A percentile compares a stretch with the other conserved stretches of the same genome.
phyloP scores from a whole-genome alignment of 2,329 filamentous ascomycete species.

The Canariomyces notabilis region DNA sequence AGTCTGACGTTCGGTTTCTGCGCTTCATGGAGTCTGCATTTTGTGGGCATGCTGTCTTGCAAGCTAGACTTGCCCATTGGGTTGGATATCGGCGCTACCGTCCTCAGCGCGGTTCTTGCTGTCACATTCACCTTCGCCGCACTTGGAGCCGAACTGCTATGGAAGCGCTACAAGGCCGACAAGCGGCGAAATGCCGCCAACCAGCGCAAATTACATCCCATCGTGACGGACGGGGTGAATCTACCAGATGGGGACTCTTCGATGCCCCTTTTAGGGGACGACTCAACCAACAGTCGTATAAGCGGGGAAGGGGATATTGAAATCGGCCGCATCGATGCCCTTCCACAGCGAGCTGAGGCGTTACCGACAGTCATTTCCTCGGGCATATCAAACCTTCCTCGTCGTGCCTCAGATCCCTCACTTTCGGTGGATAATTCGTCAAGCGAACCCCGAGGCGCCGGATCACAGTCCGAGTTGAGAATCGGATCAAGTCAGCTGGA shows the following conservation, averaged over 20 bases:
- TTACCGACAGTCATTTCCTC: background rate
- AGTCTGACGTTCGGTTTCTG: slow-evolving; percentile 5
- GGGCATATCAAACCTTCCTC: background rate
- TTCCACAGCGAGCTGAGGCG: background rate
- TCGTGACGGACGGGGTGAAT: background rate
- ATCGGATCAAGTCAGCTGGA: slow-evolving; percentile 5
- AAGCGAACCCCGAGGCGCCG: slow-evolving; percentile 1
- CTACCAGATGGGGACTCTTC: background rate
- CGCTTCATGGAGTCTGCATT: slow-evolving; percentile 6
- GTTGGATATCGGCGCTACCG: slow-evolving; percentile 2
- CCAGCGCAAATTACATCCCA: background rate
- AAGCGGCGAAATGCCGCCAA: background rate
- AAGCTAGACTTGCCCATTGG: slow-evolving; percentile 3
- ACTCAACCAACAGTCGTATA: background rate
- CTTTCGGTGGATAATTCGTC: background rate
- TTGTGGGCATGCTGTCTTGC: slow-evolving; percentile 7
- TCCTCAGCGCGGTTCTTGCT: slow-evolving; percentile 5
- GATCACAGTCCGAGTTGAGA: slow-evolving; percentile 1
- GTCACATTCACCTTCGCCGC: slow-evolving; percentile 5
- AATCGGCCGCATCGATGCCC: background rate
- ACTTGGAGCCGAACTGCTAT: slow-evolving; percentile 4
- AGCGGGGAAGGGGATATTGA: slow-evolving; percentile 3
- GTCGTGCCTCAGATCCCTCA: background rate
- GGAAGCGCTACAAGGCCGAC: slow-evolving; percentile 2
- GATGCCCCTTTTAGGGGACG: background rate